A percentile compares a stretch with the other conserved stretches of the same genome.
phyloP scores from a whole-genome alignment of 148 eudicot species.

The Arbutus unedo region DNA sequence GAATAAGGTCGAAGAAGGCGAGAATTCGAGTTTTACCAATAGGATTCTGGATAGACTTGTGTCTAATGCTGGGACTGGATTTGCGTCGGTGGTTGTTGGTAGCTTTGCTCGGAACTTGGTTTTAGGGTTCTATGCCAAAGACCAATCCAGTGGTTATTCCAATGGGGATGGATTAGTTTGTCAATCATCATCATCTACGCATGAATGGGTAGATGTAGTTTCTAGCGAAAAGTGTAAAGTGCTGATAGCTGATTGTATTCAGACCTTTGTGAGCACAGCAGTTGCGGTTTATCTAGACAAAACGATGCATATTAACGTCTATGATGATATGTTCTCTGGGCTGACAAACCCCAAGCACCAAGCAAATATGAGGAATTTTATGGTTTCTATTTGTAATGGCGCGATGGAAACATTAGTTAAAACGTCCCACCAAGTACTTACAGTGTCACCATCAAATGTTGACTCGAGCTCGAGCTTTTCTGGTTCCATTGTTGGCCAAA shows the following conservation, averaged over 20 bases:
- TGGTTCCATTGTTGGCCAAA: slow-evolving; percentile 17
- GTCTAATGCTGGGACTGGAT: slow-evolving; percentile 66
- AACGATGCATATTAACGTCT: slow-evolving; percentile 55
- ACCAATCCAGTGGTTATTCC: slow-evolving; percentile 15
- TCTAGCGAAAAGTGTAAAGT: slow-evolving; percentile 41
- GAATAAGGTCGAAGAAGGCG: slow-evolving; percentile 27
- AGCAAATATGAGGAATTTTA: slow-evolving; percentile 41
- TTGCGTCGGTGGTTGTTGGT: slow-evolving; percentile 73
- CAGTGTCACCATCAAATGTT: slow-evolving; percentile 29
- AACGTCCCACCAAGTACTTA: slow-evolving; percentile 73
- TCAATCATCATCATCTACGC: slow-evolving; percentile 22
- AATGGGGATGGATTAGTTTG: slow-evolving; percentile 21
- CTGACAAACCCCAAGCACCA: slow-evolving; percentile 75
- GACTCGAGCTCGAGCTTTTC: slow-evolving; percentile 21
- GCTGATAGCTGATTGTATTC: slow-evolving; percentile 52
- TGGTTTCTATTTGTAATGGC: slow-evolving; percentile 64
- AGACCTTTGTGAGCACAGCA: slow-evolving; percentile 71
- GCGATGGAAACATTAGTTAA: slow-evolving; percentile 73
- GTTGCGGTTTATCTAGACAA: slow-evolving; percentile 76
- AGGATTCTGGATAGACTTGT: slow-evolving; percentile 49
- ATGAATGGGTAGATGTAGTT: slow-evolving; percentile 42
- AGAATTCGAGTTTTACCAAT: slow-evolving; percentile 37
- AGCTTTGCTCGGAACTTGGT: slow-evolving; percentile 85
- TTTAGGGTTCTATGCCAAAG: slow-evolving; percentile 41
- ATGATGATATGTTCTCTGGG: slow-evolving; percentile 67